Conservation (phyloP, 2,329 filamentous ascomycete genomes). For the Whalleya microplaca region DNA sequence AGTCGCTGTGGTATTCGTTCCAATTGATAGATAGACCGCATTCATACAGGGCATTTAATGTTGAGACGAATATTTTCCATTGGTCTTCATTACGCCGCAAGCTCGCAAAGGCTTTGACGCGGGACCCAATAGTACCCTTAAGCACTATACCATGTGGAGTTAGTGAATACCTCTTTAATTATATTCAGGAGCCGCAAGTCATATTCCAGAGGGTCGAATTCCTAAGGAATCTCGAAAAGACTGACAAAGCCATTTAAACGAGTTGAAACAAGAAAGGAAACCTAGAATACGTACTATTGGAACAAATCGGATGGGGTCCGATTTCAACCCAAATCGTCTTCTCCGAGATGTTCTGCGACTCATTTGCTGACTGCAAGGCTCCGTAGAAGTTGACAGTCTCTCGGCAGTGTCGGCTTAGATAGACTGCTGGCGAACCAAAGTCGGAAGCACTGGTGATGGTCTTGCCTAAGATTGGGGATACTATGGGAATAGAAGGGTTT, state of each 20-base stretch:
- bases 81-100: not conserved
- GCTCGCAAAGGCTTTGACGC: not conserved
- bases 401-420: constrained; percentile 37
- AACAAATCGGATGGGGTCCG: constrained; percentile 68
- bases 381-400: constrained; percentile 68
- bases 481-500: not conserved
- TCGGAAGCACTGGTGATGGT: not conserved
- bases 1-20: not conserved
- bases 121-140: not conserved
- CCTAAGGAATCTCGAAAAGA: too few species aligned
- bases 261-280: too few species aligned
- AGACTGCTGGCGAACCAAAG: not conserved
- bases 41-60: not conserved
- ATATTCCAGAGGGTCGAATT: too few species aligned
- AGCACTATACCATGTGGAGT: too few species aligned
- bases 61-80: not conserved
- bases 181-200: too few species aligned
- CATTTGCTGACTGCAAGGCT: constrained; percentile 55
- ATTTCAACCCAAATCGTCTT: constrained; percentile 69
- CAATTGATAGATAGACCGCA: not conserved
- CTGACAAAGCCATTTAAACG: too few species aligned
- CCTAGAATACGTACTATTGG: too few species aligned
- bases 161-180: too few species aligned
- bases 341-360: constrained; percentile 54
- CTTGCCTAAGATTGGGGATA: not conserved